Evolutionary conservation across 176 grass and related monocot genomes (phyloP).

Genomic region (Calamus simplicifolius): DNA sequence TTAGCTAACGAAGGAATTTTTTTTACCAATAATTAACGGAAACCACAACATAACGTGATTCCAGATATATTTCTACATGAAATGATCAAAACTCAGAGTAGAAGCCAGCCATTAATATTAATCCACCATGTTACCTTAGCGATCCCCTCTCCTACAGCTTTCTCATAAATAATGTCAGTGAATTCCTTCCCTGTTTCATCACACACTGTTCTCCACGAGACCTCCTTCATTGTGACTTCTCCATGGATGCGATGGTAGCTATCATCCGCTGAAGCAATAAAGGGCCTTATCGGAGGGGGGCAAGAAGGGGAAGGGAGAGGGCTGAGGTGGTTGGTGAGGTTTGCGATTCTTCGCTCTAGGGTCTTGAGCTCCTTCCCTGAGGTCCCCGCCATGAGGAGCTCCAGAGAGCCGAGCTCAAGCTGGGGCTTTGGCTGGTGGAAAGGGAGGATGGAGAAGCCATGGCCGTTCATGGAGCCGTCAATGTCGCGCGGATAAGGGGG

Average conservation of each 20-base stretch:
- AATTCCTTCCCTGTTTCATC: constrained; percentile 69
- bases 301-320: constrained; percentile 21
- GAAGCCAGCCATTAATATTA: too few species aligned
- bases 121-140: constrained; percentile 47
- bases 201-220: constrained; percentile 41
- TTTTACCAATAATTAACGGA: too few species aligned
- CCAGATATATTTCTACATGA: too few species aligned
- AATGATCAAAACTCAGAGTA: too few species aligned
- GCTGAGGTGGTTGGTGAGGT: constrained; percentile 45
- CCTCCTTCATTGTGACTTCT: constrained; percentile 42
- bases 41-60: too few species aligned
- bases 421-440: too few species aligned
- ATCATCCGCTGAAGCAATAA: constrained; percentile 33
- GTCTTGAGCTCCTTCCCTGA: constrained; percentile 4
- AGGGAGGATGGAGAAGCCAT: too few species aligned
- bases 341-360: constrained; percentile 54
- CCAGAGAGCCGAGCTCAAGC: too few species aligned
- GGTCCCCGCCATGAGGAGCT: constrained; percentile 15
- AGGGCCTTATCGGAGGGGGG: constrained; percentile 7
- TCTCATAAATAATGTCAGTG: constrained; percentile 84
- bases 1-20: too few species aligned
- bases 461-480: too few species aligned
- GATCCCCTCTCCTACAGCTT: constrained; percentile 69
- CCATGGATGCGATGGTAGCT: constrained; percentile 69
- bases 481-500: too few species aligned